Evolutionary conservation across 495 filamentous ascomycete genomes (phyloP).

Genomic region (Penicillium crystallinum): DNA sequence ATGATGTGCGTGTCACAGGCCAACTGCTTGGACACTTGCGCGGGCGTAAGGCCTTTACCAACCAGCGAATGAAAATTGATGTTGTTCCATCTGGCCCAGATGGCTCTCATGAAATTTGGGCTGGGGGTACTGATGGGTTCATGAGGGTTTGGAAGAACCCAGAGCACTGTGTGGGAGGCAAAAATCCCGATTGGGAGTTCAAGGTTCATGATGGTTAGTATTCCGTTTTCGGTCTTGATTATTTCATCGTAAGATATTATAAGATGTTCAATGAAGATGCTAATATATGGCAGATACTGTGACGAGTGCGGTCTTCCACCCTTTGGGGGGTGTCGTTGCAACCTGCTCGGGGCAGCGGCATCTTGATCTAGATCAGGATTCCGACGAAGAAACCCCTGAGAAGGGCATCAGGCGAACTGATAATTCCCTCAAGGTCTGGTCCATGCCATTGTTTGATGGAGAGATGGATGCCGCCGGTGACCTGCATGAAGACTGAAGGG

Average conservation of each 20-base stretch:
- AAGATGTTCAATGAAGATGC: slow-evolving; percentile 2
- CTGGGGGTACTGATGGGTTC: slow-evolving; percentile 71
- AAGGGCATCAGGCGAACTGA: slow-evolving; percentile 28
- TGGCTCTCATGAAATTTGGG: slow-evolving; percentile 72
- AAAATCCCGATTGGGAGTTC: slow-evolving; percentile 55
- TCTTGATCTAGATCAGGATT: slow-evolving; percentile 11
- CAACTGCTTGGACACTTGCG: slow-evolving; percentile 63
- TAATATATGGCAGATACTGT: slow-evolving; percentile 47
- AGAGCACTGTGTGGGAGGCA: slow-evolving; percentile 47
- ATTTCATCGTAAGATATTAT: too few relatives aligned
- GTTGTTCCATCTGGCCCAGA: slow-evolving; percentile 42
- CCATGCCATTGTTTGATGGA: slow-evolving; percentile 26
- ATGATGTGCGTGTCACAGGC: slow-evolving; percentile 74
- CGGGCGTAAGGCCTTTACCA: slow-evolving; percentile 65
- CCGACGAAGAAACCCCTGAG: slow-evolving; percentile 2
- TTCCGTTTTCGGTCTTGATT: too few relatives aligned
- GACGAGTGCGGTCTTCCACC: slow-evolving; percentile 60
- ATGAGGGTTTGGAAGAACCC: slow-evolving; percentile 72
- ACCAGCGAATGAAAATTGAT: slow-evolving; percentile 76
- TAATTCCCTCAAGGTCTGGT: slow-evolving; percentile 65
- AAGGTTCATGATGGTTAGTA: slow-evolving; percentile 49
- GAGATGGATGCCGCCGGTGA: too few relatives aligned
- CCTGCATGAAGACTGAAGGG: too few relatives aligned
- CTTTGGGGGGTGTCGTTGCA: slow-evolving; percentile 61
- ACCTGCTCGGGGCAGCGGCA: slow-evolving; percentile 65